Percentiles rank a stretch among this genome's conserved stretches.
Conservation (phyloP, 192 early-diverging fungal genomes). For the Mortierella claussenii region DNA sequence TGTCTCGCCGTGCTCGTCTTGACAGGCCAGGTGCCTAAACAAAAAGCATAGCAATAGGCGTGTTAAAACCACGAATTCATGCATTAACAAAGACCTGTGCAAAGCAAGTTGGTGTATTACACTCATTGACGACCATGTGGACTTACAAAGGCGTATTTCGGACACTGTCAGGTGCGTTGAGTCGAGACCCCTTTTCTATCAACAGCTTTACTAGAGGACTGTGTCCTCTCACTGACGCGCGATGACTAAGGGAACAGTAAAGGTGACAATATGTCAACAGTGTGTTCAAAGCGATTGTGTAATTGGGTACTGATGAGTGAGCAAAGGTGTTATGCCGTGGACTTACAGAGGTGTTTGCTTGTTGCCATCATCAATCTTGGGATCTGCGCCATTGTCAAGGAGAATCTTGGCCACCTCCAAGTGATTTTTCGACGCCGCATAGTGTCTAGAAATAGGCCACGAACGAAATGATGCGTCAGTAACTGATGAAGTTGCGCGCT, state of each 20-base stretch:
- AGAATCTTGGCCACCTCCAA: slow-evolving; percentile 59
- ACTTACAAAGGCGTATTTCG: slow-evolving; percentile 64
- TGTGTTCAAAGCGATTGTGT: background rate
- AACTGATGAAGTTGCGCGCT: too few species aligned
- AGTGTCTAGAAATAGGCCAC: slow-evolving; percentile 46
- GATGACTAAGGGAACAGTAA: slow-evolving; percentile 51
- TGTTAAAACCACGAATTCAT: too few species aligned
- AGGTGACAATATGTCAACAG: background rate
- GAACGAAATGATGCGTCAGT: too few species aligned
- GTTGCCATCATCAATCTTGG: slow-evolving; percentile 56
- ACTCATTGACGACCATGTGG: too few species aligned
- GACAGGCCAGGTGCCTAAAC: slow-evolving; percentile 67
- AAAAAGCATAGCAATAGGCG: too few species aligned
- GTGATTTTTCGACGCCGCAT: slow-evolving; percentile 70
- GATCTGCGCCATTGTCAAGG: slow-evolving; percentile 57
- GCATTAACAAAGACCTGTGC: too few species aligned
- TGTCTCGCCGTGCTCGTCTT: slow-evolving; percentile 68
- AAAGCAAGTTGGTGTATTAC: too few species aligned
- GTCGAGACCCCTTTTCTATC: slow-evolving; percentile 54
- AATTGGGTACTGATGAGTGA: background rate
- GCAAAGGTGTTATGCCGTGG: background rate
- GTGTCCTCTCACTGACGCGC: slow-evolving; percentile 62
- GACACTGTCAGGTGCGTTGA: slow-evolving; percentile 58
- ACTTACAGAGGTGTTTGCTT: slow-evolving; percentile 65
- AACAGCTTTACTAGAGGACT: slow-evolving; percentile 58